Evolutionary conservation across 2,329 filamentous ascomycete species (phyloP), one percentile per base, ranked within the genome.

Genomic region (Pseudogymnoascus sp.): DNA sequence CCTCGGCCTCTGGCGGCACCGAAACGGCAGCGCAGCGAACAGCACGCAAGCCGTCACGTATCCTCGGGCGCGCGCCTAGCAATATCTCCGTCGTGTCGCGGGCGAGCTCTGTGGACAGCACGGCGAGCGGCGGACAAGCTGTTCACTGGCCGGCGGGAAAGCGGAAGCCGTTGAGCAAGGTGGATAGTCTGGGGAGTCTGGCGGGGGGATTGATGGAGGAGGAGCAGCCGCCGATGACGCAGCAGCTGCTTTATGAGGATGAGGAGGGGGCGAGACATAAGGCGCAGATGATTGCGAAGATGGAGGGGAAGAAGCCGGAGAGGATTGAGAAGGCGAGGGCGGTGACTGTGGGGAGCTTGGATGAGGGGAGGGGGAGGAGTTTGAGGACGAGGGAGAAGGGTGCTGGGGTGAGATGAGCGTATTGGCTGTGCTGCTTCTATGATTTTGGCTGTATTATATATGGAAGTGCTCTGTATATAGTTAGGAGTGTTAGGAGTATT

Each of bases 41-140:
- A 53, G 46, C 46, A 31, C 46, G 46, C n/a, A 53, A 53, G 26
- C 46, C 46, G 2, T 53, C 26, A 1, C 65, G 65, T 41, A 81
- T 87, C 63, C 75, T 87, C 2, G 84, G 84, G 4, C 81, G 84
- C 10, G 84, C 82, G 2, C 73, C 82, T 28, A 85, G 83, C 73
- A 86, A 85, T 68, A 78, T 78, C 2, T 86, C 83, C 26, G 76
- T 73, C 50, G 80, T 65, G 19, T 72, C 72, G 1, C 67, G 68
- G 6, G 71, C 71, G 5, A 71, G 70, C 7, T 73, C 81, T 62
- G 75, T 74, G 14, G 79, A 80, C 22, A 76, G 76, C 0, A 72
- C 72, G 14, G 68, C 74, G 10, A 71, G 69, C 0, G 63, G 68
- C 31, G 68, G 70, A 3, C 62, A 70, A 26, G 65, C 70, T 1